Percentiles rank a stretch among this genome's conserved stretches.
Conservation (phyloP, 805 yeast species). For the Yamadazyma phyllophila region DNA sequence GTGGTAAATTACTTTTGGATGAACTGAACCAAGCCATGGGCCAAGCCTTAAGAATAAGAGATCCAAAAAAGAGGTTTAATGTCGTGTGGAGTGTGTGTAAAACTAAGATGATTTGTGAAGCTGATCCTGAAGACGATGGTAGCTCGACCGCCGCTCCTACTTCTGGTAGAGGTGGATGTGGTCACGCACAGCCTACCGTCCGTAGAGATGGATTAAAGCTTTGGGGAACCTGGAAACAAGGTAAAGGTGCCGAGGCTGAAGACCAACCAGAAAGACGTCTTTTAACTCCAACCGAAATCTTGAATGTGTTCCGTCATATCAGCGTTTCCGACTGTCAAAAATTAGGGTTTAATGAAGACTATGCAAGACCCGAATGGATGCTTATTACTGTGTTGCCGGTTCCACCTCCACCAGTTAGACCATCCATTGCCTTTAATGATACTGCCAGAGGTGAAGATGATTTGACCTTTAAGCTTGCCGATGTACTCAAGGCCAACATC, state of each 20-base stretch:
- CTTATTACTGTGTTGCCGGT: constrained; percentile 96
- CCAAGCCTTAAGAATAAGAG: constrained; percentile 82
- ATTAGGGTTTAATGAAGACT: constrained; percentile 91
- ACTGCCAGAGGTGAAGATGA: constrained; percentile 99
- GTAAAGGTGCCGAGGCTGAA: constrained; percentile 69
- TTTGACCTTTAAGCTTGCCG: constrained; percentile 95
- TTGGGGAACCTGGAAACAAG: constrained; percentile 98
- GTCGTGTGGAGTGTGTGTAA: constrained; percentile 95
- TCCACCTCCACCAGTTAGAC: constrained; percentile 99
- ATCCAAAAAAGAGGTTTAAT: constrained; percentile 92
- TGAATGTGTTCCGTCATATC: constrained; percentile 89
- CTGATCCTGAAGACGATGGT: constrained; percentile 46
- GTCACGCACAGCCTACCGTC: constrained; percentile 92
- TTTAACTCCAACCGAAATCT: constrained; percentile 82
- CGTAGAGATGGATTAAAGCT: constrained; percentile 94
- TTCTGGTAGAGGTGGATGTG: constrained; percentile 92
- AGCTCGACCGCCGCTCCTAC: constrained; percentile 19
- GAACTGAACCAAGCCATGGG: constrained; percentile 81
- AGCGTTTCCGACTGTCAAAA: constrained; percentile 76
- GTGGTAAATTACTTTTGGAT: constrained; percentile 91
- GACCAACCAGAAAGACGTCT: constrained; percentile 90
- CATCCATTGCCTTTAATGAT: constrained; percentile 96
- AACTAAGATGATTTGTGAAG: constrained; percentile 93
- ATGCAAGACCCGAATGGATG: constrained; percentile 99
- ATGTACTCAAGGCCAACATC: constrained; percentile 92